phyloP scores from a whole-genome alignment of 352 stramenopile genomes.

The Globisporangium ultimum region DNA sequence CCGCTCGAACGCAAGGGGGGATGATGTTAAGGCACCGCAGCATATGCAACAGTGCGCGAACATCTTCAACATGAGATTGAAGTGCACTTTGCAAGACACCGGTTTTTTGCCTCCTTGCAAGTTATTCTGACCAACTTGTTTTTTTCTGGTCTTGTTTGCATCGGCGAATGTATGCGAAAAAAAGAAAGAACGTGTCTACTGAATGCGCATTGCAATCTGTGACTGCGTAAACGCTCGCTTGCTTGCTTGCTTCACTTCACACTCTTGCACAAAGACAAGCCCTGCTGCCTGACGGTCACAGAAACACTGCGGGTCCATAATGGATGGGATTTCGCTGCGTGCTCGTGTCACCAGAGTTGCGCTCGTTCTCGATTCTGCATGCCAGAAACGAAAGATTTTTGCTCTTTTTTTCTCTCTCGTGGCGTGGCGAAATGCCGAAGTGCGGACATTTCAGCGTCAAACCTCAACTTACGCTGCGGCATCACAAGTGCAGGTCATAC shows the following conservation, averaged over 20 bases:
- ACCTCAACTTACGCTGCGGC: constrained; percentile 8
- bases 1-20: too few species aligned
- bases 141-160: too few species aligned
- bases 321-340: background rate
- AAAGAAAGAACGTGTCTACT: background rate
- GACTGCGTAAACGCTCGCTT: background rate
- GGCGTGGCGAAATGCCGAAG: background rate
- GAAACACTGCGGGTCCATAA: background rate
- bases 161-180: background rate
- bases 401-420: background rate
- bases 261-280: background rate
- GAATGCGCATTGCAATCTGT: background rate
- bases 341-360: background rate
- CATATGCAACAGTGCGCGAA: too few species aligned
- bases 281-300: background rate
- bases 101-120: too few species aligned
- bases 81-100: too few species aligned
- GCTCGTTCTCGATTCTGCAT: too few species aligned
- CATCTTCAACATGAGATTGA: too few species aligned
- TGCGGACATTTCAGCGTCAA: background rate
- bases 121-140: too few species aligned
- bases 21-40: too few species aligned
- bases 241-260: background rate
- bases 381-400: too few species aligned
- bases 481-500: constrained; percentile 7